A percentile compares a stretch with the other conserved stretches of the same genome.
Evolutionary conservation across 306 rosid species (phyloP).

Genomic region (Glycyrrhiza uralensis): DNA sequence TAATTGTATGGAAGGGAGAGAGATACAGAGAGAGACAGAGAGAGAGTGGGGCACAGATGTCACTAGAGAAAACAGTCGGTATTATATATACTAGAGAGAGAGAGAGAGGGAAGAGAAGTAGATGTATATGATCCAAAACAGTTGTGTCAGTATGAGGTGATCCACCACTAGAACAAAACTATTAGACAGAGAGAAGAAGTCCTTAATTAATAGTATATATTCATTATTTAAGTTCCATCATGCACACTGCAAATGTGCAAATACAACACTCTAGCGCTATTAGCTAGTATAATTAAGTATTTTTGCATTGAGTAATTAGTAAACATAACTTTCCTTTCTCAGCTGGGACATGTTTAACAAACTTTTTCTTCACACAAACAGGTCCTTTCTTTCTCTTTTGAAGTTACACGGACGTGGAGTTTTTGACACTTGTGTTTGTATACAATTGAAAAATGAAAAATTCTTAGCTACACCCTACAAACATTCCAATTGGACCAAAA

Average conservation of each 20-base stretch:
- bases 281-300: background rate
- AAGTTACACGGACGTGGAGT: slow-evolving; percentile 19
- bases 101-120: too few relatives aligned
- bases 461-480: slow-evolving; percentile 12
- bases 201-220: background rate
- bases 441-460: slow-evolving; percentile 16
- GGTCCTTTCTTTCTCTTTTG: slow-evolving; percentile 26
- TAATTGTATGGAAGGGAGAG: slow-evolving; percentile 4
- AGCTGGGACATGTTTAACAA: slow-evolving; percentile 47
- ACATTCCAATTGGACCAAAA: slow-evolving; percentile 19
- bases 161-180: slow-evolving; percentile 32
- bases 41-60: slow-evolving; percentile 38
- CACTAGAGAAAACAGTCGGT: slow-evolving; percentile 37
- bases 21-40: slow-evolving; percentile 25
- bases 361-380: slow-evolving; percentile 46
- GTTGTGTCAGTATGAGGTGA: slow-evolving; percentile 43
- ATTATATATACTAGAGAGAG: slow-evolving; percentile 7
- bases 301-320: slow-evolving; percentile 20
- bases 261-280: background rate
- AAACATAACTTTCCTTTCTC: slow-evolving; percentile 36
- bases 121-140: slow-evolving; percentile 42
- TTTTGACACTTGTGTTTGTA: slow-evolving; percentile 25
- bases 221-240: too few relatives aligned
- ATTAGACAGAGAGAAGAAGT: slow-evolving; percentile 26
- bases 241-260: slow-evolving; percentile 3